Conservation (phyloP, 2,329 filamentous ascomycete genomes). For the Pseudonectria foliicola region DNA sequence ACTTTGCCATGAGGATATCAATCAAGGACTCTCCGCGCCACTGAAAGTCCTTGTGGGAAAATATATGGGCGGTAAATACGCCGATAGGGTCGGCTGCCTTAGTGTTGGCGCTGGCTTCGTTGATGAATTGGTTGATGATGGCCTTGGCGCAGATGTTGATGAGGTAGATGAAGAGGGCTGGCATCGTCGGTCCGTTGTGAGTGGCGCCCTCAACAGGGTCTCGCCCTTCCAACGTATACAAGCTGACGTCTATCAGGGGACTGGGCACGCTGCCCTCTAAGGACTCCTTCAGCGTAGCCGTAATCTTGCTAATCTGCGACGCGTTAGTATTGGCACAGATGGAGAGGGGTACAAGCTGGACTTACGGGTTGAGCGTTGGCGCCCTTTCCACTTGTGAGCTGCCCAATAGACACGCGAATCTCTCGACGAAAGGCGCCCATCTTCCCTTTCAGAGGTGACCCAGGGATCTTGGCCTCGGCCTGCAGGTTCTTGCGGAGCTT, state of each 20-base stretch:
- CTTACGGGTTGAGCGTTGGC: constrained; percentile 44
- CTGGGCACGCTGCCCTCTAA: constrained; percentile 45
- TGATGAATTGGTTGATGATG: constrained; percentile 62
- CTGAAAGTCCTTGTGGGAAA: constrained; percentile 59
- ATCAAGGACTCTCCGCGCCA: constrained; percentile 64
- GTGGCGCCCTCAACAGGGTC: constrained; percentile 41
- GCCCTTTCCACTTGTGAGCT: constrained; percentile 59
- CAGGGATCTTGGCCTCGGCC: constrained; percentile 42
- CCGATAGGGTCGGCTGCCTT: constrained; percentile 70
- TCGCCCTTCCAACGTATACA: constrained; percentile 43
- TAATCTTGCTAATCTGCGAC: constrained; percentile 30
- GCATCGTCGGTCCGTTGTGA: constrained; percentile 48
- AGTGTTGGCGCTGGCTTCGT: constrained; percentile 56
- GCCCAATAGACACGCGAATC: constrained; percentile 65
- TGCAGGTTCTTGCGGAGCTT: constrained; percentile 56
- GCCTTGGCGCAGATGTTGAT: constrained; percentile 71
- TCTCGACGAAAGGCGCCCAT: constrained; percentile 66
- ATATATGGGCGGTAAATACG: constrained; percentile 67
- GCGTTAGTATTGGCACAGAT: constrained; percentile 9
- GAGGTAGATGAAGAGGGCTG: constrained; percentile 64
- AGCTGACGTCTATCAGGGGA: constrained; percentile 44
- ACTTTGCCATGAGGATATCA: constrained; percentile 81
- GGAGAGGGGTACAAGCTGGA: background rate
- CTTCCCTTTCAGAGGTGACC: constrained; percentile 50
- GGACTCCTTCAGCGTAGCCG: constrained; percentile 42